Conservation (phyloP, 208 protist genomes). For the Acanthamoeba sp. region DNA sequence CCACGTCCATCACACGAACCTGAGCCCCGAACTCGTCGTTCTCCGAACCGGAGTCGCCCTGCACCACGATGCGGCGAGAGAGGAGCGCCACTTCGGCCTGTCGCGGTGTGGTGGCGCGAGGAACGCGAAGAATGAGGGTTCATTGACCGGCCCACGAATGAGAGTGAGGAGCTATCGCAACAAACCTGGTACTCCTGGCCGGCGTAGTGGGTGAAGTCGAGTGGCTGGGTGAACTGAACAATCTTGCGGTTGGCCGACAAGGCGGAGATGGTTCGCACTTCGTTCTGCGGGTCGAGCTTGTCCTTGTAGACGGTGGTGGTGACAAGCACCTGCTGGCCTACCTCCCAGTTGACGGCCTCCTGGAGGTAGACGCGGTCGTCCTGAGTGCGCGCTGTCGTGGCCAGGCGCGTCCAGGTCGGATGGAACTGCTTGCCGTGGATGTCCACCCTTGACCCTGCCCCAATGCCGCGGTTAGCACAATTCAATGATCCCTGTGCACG, state of each 20-base stretch:
- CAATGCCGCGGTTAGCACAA: neutral
- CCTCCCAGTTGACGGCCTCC: constrained; percentile 84
- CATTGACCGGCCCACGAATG: neutral
- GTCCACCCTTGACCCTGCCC: neutral
- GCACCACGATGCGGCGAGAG: constrained; percentile 78
- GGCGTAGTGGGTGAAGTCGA: constrained; percentile 82
- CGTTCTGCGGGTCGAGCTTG: constrained; percentile 79
- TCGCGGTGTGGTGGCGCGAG: neutral
- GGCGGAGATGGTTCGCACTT: constrained; percentile 79
- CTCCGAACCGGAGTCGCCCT: constrained; percentile 49
- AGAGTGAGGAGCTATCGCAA: too few species aligned
- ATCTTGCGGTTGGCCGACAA: constrained; percentile 33
- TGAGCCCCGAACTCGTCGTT: neutral
- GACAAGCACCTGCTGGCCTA: constrained; percentile 82
- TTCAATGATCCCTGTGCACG: constrained; percentile 58
- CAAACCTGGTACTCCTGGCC: constrained; percentile 83
- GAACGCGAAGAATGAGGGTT: too few species aligned
- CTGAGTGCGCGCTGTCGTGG: constrained; percentile 66
- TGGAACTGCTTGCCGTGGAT: constrained; percentile 82
- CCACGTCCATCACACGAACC: constrained; percentile 60
- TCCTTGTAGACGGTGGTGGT: constrained; percentile 81
- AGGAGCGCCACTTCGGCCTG: constrained; percentile 79
- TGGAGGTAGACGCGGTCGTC: constrained; percentile 79
- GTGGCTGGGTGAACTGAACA: constrained; percentile 56
- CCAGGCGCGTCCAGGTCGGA: constrained; percentile 82